Evolutionary conservation across 2,329 filamentous ascomycete species (phyloP), one percentile per base, ranked within the genome.

Genomic region (Colletotrichum gigasporum): DNA sequence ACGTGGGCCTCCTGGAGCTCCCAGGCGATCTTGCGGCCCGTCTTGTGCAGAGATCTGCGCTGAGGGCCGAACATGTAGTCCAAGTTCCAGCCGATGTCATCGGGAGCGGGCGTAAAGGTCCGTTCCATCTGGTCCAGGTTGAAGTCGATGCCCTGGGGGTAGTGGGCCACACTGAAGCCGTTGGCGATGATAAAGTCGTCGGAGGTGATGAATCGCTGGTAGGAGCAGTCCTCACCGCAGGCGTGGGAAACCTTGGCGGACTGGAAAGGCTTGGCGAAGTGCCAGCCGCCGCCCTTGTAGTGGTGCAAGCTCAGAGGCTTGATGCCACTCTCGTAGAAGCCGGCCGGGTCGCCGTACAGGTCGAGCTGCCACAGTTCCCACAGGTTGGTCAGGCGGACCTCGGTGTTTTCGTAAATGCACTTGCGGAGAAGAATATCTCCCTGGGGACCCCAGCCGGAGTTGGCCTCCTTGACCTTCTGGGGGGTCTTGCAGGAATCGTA

Each of bases 331-430:
- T 90, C 87, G 74, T 89, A 90, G 75, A 90, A 89, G 4, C 87
- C 87, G 0, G 85, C 85, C 3, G 86, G 84, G 70, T 90, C 86
- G 48, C 83, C 84, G 61, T 83, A 81, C 47, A 90, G 77, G 70
- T 90, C 87, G 22, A 90, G 79, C 72, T 90, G 87, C 77, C 84
- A 88, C 11, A 90, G 79, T 34, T 86, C 84, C 69, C 82, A 81
- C 59, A 89, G 75, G 12, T 83, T 79, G 2, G 85, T 87, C 53
- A 90, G 73, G n/a, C 83, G 82, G 9, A 85, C 84, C 32, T 84
- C 80, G 2, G 87, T 87, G 72, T 90, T 83, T 68, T 87, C 83
- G 75, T 89, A 89, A 70, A 90, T 85, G 74, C 87, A 90, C 70
- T 88, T 85, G 57, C 86, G 84, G 22, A 90, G 81, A 30, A 88